Percentiles rank a stretch among this genome's conserved stretches.
phyloP scores from a whole-genome alignment of 352 stramenopile species.

The Pythium volutum region DNA sequence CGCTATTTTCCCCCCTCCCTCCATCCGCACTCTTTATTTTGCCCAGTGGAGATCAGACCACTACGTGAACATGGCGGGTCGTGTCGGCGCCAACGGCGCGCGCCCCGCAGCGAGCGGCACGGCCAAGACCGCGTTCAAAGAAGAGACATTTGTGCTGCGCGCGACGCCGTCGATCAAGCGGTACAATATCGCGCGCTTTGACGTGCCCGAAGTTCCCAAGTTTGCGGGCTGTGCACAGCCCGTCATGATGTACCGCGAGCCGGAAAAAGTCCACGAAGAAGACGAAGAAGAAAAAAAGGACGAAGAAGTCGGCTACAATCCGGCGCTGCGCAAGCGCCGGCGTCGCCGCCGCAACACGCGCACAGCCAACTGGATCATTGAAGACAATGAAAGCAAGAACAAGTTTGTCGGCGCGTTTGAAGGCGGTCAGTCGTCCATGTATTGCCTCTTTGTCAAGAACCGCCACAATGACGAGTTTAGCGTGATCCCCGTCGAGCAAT shows the following conservation, averaged over 20 bases:
- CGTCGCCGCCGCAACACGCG: slow-evolving; percentile 73
- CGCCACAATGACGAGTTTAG: slow-evolving; percentile 87
- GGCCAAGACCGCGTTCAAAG: slow-evolving; percentile 16
- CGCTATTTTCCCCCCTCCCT: not conserved
- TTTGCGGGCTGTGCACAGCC: slow-evolving; percentile 64
- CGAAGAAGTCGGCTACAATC: slow-evolving; percentile 70
- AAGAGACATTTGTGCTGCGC: slow-evolving; percentile 76
- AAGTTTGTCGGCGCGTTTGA: slow-evolving; percentile 84
- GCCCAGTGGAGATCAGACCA: not conserved
- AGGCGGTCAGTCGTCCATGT: slow-evolving; percentile 78
- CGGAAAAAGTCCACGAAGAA: slow-evolving; percentile 65
- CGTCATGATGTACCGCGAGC: slow-evolving; percentile 87
- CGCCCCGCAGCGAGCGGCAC: not conserved
- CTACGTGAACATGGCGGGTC: slow-evolving; percentile 1
- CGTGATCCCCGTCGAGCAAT: slow-evolving; percentile 84
- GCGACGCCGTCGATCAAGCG: slow-evolving; percentile 86
- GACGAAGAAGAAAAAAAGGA: slow-evolving; percentile 77
- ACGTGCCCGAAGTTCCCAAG: slow-evolving; percentile 58
- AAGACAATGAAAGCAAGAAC: slow-evolving; percentile 79
- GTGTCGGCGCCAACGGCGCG: slow-evolving; percentile 2
- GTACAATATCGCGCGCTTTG: slow-evolving; percentile 86
- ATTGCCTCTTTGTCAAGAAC: slow-evolving; percentile 86
- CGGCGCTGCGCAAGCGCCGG: slow-evolving; percentile 67
- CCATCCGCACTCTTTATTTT: slow-evolving; percentile 5
- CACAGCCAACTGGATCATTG: slow-evolving; percentile 80